Evolutionary conservation across 2,329 filamentous ascomycete genomes (phyloP), one percentile per base, ranked within the genome.

Genomic region (Diaporthe vaccinii): DNA sequence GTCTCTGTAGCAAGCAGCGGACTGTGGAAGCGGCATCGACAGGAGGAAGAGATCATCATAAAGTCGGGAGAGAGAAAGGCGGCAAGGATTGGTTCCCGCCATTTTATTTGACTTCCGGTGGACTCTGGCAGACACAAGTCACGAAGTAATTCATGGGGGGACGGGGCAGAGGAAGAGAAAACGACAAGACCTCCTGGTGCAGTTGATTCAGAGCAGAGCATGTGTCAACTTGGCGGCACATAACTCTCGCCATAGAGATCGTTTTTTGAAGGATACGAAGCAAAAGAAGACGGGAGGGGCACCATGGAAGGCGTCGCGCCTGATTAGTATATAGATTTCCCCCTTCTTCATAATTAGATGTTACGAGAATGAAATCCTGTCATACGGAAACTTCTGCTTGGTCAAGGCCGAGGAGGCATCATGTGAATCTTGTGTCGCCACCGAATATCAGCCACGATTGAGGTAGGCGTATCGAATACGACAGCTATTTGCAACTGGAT

Each of bases 101-200:
- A 20, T 9, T 17, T 9, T 0, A 49, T 22, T 49, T 22, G 44
- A 7, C 44, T 22, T 20, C 1, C 44, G 20, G 1, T 22, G 20
- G 44, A 22, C 8, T 49, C 7, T 17, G 20, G 44, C 44, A 22
- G 44, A 49, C 7, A 49, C 41, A 44, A 44, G 41, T 0, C 41
- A 6, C 15, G 15, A 20, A 44, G 15, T 44, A 0, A 20, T 44
- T 17, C 14, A 20, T 17, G 36, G 1, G 36, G 36, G 36, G 36
- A 39, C 0, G 17, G 20, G 4, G 0, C 1, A 53, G 5, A 2
- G 0, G 8, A 20, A 31, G 1, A 55, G 25, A 31, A 31, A 0
- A 28, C 0, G 12, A 9, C 14, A 55, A 1, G 14, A 8, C 3
- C 14, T 17, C 25, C 4, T 20, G 8, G 1, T 0, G 0, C 12